Base-by-base conservation (phyloP, 31 red algal genomes). In the Asparagopsis taxiformis region DNA sequence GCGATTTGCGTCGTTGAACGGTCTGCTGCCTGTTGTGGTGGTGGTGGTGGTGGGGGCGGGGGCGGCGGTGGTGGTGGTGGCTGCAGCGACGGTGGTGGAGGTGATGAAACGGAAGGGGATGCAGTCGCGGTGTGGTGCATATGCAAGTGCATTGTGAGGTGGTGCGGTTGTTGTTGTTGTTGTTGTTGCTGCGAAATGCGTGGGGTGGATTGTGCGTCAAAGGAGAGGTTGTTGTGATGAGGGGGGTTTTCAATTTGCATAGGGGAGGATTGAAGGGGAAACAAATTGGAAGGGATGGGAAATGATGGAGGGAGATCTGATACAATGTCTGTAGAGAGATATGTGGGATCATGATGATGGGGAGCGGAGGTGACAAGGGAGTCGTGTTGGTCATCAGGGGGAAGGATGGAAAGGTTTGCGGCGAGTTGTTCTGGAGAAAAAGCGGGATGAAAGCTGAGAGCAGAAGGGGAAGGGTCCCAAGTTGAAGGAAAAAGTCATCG, bases 381-480 rank as follows among this genome's bases (percentile, higher is more conserved):
- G 52, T 7, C 13, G 26, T 19, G 52, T 55, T 24, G 26, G 52
- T 15, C 21, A 24, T 19, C 7, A 24, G 21, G 5, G 52, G 7
- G 52, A 55, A 24, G 52, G 52, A 24, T 24, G 52, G 7, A 7
- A 24, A 24, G 5, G 5, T 0, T 19, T 19, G 17, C 17, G 44
- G 52, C 0, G 52, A 24, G 52, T 24, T 55, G 52, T 24, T 7
- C 26, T 55, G 52, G 26, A 24, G 21, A 5, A 24, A 24, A 15
- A 11, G 21, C 21, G 52, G 0, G 13, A 24, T 0, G 52, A 24
- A 55, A 15, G 52, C 13, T 19, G 52, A 55, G 5, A 24, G 52
- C 21, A 55, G 52, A 15, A 55, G 26, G 26, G 13, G 52, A 55
- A 24, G 52, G 52, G 26, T 55, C 52, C 52, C 52, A 55, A 24